These are phyloP conservation scores for Podosphaera fusca DNA, from an alignment of 2,329 filamentous ascomycete species.

Conservation along the genomic window DNA sequence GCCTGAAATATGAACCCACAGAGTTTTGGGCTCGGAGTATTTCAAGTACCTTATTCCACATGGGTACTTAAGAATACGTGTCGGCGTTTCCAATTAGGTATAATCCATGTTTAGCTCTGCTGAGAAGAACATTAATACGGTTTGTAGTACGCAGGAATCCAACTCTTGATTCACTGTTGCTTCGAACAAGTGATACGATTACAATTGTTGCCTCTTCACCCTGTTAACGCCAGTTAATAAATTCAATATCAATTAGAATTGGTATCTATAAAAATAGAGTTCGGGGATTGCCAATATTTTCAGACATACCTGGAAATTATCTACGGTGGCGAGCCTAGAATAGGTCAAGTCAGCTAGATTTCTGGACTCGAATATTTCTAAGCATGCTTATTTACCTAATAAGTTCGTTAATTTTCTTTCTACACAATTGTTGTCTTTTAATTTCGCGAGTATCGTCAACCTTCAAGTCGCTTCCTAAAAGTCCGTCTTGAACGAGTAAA, in stretches of 20 bases:
- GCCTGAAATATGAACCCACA: slow-evolving; percentile 27
- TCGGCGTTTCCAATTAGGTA: slow-evolving; percentile 41
- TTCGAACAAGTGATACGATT: slow-evolving; percentile 46
- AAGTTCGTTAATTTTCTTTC: not conserved
- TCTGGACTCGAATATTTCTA: not conserved
- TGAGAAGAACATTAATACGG: slow-evolving; percentile 43
- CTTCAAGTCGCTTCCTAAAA: not conserved
- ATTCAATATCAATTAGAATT: not conserved
- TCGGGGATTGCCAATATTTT: not conserved
- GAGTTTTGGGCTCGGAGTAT: slow-evolving; percentile 25
- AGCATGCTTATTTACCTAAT: not conserved
- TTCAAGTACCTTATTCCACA: slow-evolving; percentile 37
- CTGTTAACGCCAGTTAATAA: slow-evolving; percentile 35
- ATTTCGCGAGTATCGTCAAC: not conserved
- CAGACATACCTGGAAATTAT: slow-evolving; percentile 38
- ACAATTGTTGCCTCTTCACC: slow-evolving; percentile 44
- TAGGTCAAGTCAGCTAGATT: slow-evolving; percentile 4
- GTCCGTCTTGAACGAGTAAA: not conserved
- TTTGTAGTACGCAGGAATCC: slow-evolving; percentile 46
- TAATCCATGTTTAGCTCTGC: slow-evolving; percentile 44
- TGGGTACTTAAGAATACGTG: slow-evolving; percentile 30
- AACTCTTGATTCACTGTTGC: slow-evolving; percentile 31
- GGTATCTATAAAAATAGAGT: not conserved
- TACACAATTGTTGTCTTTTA: not conserved
- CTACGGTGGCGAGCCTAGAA: slow-evolving; percentile 31